Evolutionary conservation across 305 asterid species (phyloP), one percentile per base, ranked within the genome.

Genomic region (Fraxinus ornus): DNA sequence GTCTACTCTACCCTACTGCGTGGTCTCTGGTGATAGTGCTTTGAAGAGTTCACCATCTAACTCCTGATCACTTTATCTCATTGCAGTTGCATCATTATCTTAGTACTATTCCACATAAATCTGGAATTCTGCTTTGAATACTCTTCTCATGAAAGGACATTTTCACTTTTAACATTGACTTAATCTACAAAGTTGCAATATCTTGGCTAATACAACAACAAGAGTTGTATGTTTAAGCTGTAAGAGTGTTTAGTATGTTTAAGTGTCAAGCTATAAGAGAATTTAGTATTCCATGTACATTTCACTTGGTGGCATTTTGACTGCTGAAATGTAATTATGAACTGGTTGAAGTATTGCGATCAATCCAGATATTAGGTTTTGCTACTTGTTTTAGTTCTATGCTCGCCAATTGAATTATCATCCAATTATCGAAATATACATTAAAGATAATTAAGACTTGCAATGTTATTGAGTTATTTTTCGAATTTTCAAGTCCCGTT

Each of bases 121-220:
- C 33, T 35, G 33, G 77, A 81, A 19, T 78, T 83, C 75, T 66
- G 62, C 75, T 71, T 35, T 19, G 78, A 64, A 36, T 47, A 17
- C 22, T 17, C 62, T 12, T 81, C 13, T 78, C 44, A 41, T 17
- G 66, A 22, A 80, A 73, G 13, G 21, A 36, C 26, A 47, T 64
- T 33, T 70, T 60, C 26, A 75, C 21, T 71, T 87, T 13, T n/a
- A 4, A 73, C 83, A 36, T 83, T 26, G 33, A 33, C n/a, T 37
- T 72, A 72, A 37, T 39, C 5, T 76, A 30, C 12, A 55, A 9
- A 57, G 64, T 22, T 57, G 47, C 32, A 35, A n/a, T 68, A 33
- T 64, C 32, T 35, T 72, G 68, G 78, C 15, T 35, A 24, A 26
- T 77, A 78, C n/a, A 82, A 17, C 36, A 68, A 68, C 8, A 66